phyloP scores from a whole-genome alignment of 768 basidiomycete species.

The Lactarius pseudohatsudake region DNA sequence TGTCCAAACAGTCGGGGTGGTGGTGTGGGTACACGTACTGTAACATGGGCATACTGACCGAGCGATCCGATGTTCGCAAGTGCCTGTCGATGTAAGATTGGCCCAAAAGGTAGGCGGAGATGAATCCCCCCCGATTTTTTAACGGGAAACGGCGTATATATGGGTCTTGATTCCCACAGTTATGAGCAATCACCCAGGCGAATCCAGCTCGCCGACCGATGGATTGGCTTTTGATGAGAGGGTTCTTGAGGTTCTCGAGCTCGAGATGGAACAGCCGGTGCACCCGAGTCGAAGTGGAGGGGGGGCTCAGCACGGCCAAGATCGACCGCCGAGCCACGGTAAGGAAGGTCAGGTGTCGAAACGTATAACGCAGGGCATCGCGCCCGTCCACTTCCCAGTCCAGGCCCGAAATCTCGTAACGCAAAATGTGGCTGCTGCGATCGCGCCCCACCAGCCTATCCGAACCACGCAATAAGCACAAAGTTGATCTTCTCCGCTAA shows the following conservation, averaged over 20 bases:
- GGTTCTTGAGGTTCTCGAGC: background rate
- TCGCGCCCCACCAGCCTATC: background rate
- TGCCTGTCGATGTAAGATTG: background rate
- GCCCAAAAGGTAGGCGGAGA: background rate
- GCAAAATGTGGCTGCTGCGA: background rate
- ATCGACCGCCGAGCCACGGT: background rate
- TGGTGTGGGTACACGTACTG: background rate
- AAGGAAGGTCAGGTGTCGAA: background rate
- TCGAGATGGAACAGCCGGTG: background rate
- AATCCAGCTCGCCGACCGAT: background rate
- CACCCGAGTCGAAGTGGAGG: background rate
- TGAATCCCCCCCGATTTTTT: background rate
- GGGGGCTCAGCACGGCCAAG: background rate
- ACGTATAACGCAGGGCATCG: background rate
- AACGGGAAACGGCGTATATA: background rate
- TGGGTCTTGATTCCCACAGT: background rate
- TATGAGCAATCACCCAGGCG: background rate
- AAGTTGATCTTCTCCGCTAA: background rate
- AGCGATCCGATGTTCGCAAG: conserved; percentile 1
- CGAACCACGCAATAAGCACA: background rate
- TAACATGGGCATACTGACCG: background rate
- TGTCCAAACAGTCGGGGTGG: background rate
- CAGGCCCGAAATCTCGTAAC: background rate
- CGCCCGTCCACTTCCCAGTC: background rate
- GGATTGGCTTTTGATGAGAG: background rate